Percentiles rank a stretch among this genome's conserved stretches.
These are phyloP conservation scores for Fusarium camptoceras DNA, from an alignment of 2,329 filamentous ascomycete genomes.

Conservation along the genomic window DNA sequence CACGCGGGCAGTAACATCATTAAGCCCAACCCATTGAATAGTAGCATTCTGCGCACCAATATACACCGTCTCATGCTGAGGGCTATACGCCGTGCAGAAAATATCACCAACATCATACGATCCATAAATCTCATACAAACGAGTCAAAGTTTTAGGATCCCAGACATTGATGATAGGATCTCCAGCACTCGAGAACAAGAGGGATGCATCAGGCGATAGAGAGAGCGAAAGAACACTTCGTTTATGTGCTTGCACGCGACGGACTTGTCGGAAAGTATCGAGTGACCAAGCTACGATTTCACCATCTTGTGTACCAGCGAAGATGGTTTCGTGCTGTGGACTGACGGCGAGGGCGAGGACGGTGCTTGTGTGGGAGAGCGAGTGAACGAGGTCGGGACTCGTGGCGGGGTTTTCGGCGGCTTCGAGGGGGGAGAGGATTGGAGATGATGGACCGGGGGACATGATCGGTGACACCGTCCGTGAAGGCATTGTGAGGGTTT, in stretches of 20 bases:
- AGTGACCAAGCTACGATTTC: constrained; percentile 94
- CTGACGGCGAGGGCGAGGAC: constrained; percentile 87
- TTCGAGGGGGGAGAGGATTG: constrained; percentile 43
- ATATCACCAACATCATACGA: constrained; percentile 95
- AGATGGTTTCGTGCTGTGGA: constrained; percentile 81
- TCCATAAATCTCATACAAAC: constrained; percentile 90
- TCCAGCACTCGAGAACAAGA: constrained; percentile 92
- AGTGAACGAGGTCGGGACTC: constrained; percentile 76
- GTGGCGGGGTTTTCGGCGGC: constrained; percentile 39
- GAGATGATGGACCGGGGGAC: constrained; percentile 40
- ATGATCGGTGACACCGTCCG: constrained; percentile 40
- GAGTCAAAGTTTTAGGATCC: constrained; percentile 80
- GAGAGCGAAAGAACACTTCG: constrained; percentile 89
- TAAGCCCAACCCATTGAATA: constrained; percentile 90
- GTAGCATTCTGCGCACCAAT: constrained; percentile 94
- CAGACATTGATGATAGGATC: constrained; percentile 96
- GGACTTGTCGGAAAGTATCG: constrained; percentile 83
- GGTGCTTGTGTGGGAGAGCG: constrained; percentile 80
- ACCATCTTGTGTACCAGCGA: constrained; percentile 91
- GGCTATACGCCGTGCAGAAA: constrained; percentile 92
- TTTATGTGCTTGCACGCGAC: constrained; percentile 87
- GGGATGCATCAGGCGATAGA: constrained; percentile 77
- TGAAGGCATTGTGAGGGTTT: constrained; percentile 41
- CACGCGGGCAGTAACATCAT: constrained; percentile 70
- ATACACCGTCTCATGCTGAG: constrained; percentile 83